These are phyloP conservation scores for Insectozyma bohioensis DNA, from an alignment of 1,139 yeast genomes.

Conservation along the genomic window DNA sequence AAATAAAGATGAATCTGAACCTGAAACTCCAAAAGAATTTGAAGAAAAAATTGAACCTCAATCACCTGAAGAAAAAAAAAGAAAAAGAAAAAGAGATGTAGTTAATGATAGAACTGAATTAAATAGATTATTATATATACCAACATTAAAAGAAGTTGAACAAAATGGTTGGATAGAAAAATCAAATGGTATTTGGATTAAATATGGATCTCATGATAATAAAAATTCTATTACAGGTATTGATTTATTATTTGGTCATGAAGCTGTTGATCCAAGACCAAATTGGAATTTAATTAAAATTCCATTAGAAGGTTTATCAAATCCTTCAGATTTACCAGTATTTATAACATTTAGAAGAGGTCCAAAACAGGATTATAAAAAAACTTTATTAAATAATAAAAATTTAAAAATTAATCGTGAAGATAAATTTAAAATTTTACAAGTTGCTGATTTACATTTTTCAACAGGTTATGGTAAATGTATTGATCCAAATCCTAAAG, in stretches of 20 bases:
- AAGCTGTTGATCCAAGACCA: conserved; percentile 74
- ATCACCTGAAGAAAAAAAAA: conserved; percentile 6
- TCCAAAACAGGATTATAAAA: conserved; percentile 23
- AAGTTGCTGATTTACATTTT: conserved; percentile 84
- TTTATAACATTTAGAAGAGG: conserved; percentile 32
- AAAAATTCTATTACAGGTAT: conserved; percentile 39
- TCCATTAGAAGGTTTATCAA: conserved; percentile 24
- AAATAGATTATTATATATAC: conserved; percentile 26
- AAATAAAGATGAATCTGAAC: conserved; percentile 15
- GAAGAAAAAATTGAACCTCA: conserved; percentile 2
- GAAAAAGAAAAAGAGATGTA: conserved; percentile 14
- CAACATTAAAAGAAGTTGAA: conserved; percentile 29
- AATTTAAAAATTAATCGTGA: conserved; percentile 28
- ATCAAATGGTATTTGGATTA: conserved; percentile 34
- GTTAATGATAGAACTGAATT: conserved; percentile 24
- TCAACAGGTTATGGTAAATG: conserved; percentile 77
- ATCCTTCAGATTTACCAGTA: conserved; percentile 22
- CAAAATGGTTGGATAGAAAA: conserved; percentile 38
- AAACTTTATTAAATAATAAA: conserved; percentile 14
- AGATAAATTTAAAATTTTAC: conserved; percentile 70
- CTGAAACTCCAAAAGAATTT: conserved; percentile 4
- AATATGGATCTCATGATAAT: conserved; percentile 38
- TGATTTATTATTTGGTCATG: conserved; percentile 69
- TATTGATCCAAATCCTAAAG: conserved; percentile 62
- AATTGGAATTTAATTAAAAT: conserved; percentile 55